Conservation (phyloP, 1,139 yeast species). For the Yamadazyma friedrichii region DNA sequence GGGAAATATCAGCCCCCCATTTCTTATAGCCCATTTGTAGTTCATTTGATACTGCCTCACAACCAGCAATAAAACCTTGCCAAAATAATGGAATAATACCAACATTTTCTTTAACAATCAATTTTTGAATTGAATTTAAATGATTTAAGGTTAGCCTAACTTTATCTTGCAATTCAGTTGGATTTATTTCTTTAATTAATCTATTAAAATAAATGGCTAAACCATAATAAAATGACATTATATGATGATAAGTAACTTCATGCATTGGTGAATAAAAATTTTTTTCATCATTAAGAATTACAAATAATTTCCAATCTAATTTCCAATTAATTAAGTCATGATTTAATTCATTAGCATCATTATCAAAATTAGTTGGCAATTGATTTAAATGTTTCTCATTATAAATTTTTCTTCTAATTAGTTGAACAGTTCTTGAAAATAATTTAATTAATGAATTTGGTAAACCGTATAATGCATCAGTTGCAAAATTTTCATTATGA, state of each 20-base stretch:
- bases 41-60: constrained; percentile 63
- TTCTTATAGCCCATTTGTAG: constrained; percentile 66
- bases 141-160: constrained; percentile 64
- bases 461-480: constrained; percentile 80
- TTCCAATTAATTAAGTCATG: constrained; percentile 60
- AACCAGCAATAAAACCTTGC: constrained; percentile 90
- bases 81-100: constrained; percentile 77
- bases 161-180: constrained; percentile 53
- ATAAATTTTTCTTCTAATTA: constrained; percentile 61
- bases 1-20: constrained; percentile 82
- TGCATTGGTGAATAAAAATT: constrained; percentile 54
- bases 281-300: constrained; percentile 19
- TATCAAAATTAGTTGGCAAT: constrained; percentile 42
- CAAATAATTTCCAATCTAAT: constrained; percentile 57
- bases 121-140: constrained; percentile 58
- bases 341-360: constrained; percentile 49
- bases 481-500: constrained; percentile 59
- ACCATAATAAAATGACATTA: constrained; percentile 76
- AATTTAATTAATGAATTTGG: constrained; percentile 76
- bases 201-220: constrained; percentile 74
- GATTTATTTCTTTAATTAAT: constrained; percentile 55
- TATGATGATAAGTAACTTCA: constrained; percentile 80
- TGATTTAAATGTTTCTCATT: constrained; percentile 25
- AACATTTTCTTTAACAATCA: constrained; percentile 54
- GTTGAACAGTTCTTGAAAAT: constrained; percentile 67